Base-by-base conservation (phyloP, 345 rosid genomes). In the Trapa incisa region DNA sequence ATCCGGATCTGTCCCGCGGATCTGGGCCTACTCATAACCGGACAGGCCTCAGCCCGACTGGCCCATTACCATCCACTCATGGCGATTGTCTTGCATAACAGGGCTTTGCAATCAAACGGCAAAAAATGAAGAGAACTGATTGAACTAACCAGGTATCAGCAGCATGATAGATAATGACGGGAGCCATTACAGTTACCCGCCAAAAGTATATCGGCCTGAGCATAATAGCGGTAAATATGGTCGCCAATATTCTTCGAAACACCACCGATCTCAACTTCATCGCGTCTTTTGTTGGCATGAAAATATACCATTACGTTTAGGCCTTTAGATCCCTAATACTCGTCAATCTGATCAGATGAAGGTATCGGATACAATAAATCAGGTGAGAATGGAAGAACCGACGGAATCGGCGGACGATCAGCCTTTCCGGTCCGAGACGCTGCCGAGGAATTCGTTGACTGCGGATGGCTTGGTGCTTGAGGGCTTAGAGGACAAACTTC, bases 271-370 rank as follows among this genome's bases (percentile, higher is more conserved):
- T 87, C 96, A 0, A 61, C 64, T 68, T 95, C 96, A 77, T 89
- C 89, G n/a, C 77, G 82, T 80, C 95, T 86, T 83, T 94, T 97
- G 64, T 94, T 94, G 10, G 96, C 99, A 68, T 94, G 96, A 66
- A 87, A 94, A 71, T 94, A 91, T 0, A 97, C 97, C 68, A 91
- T 92, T 47, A 94, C 80, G 50, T 89, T 79, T 52, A 91, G 62
- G 47, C 96, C 96, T 74, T 84, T 77, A n/a, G 88, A 75, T 67
- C 76, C 79, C 73, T 79, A 91, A 70, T 87, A 79, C 80, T 94
- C 94, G 75, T 92, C 96, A 58, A 89, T 79, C 97, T 91, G 81
- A 64, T 74, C 64, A 70, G 71, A 53, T 45, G 61, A 80, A 73
- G 11, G 54, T 57, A 94, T 72, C 60, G 64, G 36, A 58, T 65